Percentiles rank a stretch among this genome's conserved stretches.
These are phyloP conservation scores for Chrysoporthe deuterocubensis DNA, from an alignment of 2,329 filamentous ascomycete genomes.

Conservation along the genomic window DNA sequence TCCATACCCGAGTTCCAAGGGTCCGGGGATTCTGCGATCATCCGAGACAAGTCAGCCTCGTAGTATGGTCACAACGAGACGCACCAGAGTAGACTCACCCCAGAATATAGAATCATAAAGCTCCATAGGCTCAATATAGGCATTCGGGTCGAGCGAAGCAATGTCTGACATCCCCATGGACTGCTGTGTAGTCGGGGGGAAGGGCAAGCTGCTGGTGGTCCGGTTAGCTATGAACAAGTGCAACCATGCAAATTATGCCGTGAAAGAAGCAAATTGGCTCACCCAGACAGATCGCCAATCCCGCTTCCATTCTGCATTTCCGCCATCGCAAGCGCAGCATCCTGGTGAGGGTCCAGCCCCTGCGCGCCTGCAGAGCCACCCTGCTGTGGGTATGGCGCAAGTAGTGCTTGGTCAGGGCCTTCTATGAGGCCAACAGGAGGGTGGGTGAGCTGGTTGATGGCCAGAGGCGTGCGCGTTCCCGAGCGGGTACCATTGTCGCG, in stretches of 20 bases:
- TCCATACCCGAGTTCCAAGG: slow-evolving; percentile 62
- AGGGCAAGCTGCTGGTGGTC: slow-evolving; percentile 41
- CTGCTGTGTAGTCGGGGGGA: slow-evolving; percentile 42
- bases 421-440: slow-evolving; percentile 19
- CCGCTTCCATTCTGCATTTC: slow-evolving; percentile 64
- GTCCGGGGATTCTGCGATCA: slow-evolving; percentile 59
- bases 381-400: slow-evolving; percentile 30
- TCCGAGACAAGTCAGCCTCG: not conserved
- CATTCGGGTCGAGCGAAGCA: slow-evolving; percentile 55
- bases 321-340: slow-evolving; percentile 67
- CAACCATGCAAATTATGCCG: not conserved
- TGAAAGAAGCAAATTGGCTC: slow-evolving; percentile 25
- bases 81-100: slow-evolving; percentile 49
- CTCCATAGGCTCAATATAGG: slow-evolving; percentile 69
- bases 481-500: slow-evolving; percentile 53
- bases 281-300: slow-evolving; percentile 51
- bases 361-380: slow-evolving; percentile 31
- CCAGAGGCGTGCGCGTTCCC: slow-evolving; percentile 49
- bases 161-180: slow-evolving; percentile 49
- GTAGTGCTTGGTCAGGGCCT: slow-evolving; percentile 12
- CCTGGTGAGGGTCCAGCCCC: slow-evolving; percentile 58
- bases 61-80: not conserved
- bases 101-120: slow-evolving; percentile 71
- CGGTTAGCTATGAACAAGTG: not conserved
- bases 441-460: slow-evolving; percentile 34